Base-by-base conservation (phyloP, 768 basidiomycete genomes). In the Atractiella rhizophila region DNA sequence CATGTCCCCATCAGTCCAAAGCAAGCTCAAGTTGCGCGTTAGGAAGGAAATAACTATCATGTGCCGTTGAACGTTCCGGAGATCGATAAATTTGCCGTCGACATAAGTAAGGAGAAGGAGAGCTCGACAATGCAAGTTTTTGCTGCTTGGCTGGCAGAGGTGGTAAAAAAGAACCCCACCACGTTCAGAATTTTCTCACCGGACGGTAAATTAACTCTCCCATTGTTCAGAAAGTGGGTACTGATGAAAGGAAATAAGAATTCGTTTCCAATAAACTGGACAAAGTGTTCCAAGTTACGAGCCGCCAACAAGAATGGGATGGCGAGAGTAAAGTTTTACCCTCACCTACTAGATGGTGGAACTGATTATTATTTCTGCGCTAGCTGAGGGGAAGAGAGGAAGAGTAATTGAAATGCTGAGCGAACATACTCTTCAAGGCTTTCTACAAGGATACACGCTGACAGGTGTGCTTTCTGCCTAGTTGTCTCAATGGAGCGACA, bases 391-490 rank as follows among this genome's bases (percentile, higher is more conserved):
- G 46, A 56, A 55, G 28, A 78, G 77, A 29, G 83, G 82, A 1
- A 72, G 81, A 8, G 70, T 86, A 33, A 65, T 83, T 44, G 83
- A 88, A 59, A 83, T 85, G 42, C 69, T 86, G 15, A 79, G 75
- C 6, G 79, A 81, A 53, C 80, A 83, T 53, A 80, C 77, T 9
- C 76, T 76, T 49, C 77, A 83, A 55, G 80, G 76, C 19, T 82
- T 82, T 74, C 63, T 86, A 11, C 79, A 91, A 58, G 82, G 83
- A 2, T 86, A 86, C 59, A 82, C 80, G 5, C 68, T 91, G 34
- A 86, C 83, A 0, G n/a, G n/a, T n/a, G n/a, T n/a, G n/a, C n/a
- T n/a, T n/a, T n/a, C n/a, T n/a, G n/a, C n/a, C n/a, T n/a, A n/a
- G n/a, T n/a, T n/a, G n/a, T n/a, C n/a, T n/a, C n/a, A n/a, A n/a